Evolutionary conservation across 257 asterid species (phyloP), one percentile per base, ranked within the genome.

Genomic region (Echium plantagineum): DNA sequence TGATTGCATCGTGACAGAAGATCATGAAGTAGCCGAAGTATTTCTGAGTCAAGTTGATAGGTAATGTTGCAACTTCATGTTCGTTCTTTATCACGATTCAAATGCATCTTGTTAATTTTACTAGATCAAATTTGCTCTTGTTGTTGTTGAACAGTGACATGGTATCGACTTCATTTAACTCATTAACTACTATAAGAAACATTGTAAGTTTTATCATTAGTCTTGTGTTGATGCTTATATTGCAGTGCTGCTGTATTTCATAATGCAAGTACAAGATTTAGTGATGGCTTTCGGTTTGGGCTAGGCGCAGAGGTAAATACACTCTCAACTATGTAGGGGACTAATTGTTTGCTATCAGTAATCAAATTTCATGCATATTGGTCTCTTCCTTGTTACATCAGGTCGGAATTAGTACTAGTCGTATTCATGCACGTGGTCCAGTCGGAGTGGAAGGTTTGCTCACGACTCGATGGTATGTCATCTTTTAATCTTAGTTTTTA

Each of bases 401-500:
- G 98, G 98, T 91, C 47, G 98, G 98, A 63, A 82, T 88, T 56
- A 91, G 98, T 71, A 91, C 95, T 16, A 85, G 96, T 71, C 86
- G 96, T 71, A 91, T 91, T 66, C 98, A 91, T 74, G 98, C 98
- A 28, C 95, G 98, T 61, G 98, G 98, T 52, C 98, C 98, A 7
- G 98, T 91, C 21, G 98, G 98, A 22, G 95, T 88, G 46, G 96
- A 91, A 77, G 98, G 96, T 62, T 73, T 91, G 79, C 89, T 91
- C 21, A 91, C 98, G 17, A 85, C 95, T 20, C 71, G 96, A 77
- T 91, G 97, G 97, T 85, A 78, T 56, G 75, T 46, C 66, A 71
- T 42, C 51, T 15, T 18, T 3, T 52, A 20, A 16, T 52, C 22
- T 9, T 35, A 35, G 46, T 52, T 52, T 52, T 52, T 22, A 5